Conservation (phyloP, 1,284 basidiomycete species). For the Phlebopus sp. region DNA sequence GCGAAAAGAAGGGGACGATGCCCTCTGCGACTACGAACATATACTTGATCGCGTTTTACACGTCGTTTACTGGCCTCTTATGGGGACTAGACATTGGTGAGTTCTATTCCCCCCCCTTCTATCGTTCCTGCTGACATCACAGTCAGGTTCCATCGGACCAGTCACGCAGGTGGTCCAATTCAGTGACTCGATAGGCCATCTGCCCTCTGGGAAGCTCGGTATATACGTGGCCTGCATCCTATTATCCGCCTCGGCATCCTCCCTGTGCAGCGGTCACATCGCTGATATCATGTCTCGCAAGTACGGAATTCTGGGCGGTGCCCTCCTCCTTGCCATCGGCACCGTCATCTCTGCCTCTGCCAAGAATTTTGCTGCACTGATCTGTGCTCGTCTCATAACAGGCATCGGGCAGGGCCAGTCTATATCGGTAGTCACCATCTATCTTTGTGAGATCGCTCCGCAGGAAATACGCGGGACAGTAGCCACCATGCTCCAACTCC, state of each 20-base stretch:
- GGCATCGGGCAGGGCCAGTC: constrained; percentile 50
- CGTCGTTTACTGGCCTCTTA: constrained; percentile 30
- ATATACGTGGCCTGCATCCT: constrained; percentile 45
- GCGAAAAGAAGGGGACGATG: constrained; percentile 9
- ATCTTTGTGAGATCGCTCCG: constrained; percentile 45
- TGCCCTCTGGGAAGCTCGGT: constrained; percentile 40
- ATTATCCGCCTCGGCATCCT: constrained; percentile 44
- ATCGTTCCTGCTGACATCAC: background rate
- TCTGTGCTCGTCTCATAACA: constrained; percentile 46
- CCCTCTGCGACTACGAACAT: constrained; percentile 14
- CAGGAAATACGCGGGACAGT: constrained; percentile 41
- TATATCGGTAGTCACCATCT: constrained; percentile 46
- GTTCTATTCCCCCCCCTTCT: background rate
- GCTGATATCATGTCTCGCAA: constrained; percentile 49
- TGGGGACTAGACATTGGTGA: constrained; percentile 33
- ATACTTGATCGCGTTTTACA: constrained; percentile 27
- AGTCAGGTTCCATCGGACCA: constrained; percentile 43
- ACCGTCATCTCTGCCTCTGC: constrained; percentile 35
- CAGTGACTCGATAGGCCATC: constrained; percentile 32
- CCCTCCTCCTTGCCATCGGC: constrained; percentile 39
- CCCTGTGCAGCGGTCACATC: constrained; percentile 43
- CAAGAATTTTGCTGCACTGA: constrained; percentile 34
- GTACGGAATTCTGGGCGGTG: constrained; percentile 43
- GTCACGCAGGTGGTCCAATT: constrained; percentile 47
- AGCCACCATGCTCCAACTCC: constrained; percentile 43